Evolutionary conservation across 257 asterid species (phyloP).

Genomic region (Verbascum thapsus): DNA sequence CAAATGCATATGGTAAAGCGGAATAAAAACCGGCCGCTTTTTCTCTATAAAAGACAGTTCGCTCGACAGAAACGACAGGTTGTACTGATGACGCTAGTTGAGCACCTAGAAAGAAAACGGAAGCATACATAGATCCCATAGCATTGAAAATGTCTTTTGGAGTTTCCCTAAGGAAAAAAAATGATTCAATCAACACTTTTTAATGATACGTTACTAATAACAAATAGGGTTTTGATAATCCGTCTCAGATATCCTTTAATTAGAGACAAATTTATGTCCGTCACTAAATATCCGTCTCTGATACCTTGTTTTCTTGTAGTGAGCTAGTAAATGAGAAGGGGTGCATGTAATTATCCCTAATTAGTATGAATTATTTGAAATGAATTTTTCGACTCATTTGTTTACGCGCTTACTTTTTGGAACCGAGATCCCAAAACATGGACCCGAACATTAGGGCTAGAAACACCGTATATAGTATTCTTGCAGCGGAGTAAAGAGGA

Average conservation of each 20-base stretch:
- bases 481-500: conserved; percentile 32
- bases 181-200: too few relatives aligned
- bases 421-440: conserved; percentile 34
- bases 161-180: conserved; percentile 21
- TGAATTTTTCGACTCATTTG: background rate
- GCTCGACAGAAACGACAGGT: conserved; percentile 32
- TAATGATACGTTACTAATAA: too few relatives aligned
- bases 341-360: too few relatives aligned
- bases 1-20: conserved; percentile 44
- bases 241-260: too few relatives aligned
- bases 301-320: too few relatives aligned
- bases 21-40: conserved; percentile 52
- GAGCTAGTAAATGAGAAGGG: too few relatives aligned
- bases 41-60: conserved; percentile 42
- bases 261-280: too few relatives aligned
- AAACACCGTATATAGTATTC: conserved; percentile 16
- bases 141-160: conserved; percentile 28
- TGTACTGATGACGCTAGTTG: conserved; percentile 31
- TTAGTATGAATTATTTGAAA: too few relatives aligned
- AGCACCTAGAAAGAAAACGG: conserved; percentile 31
- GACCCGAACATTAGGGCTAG: conserved; percentile 25
- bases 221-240: too few relatives aligned
- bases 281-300: too few relatives aligned
- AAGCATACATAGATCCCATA: conserved; percentile 33
- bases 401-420: conserved; percentile 16